Base-by-base conservation (phyloP, 345 rosid genomes). In the Carallia pectinifolia region DNA sequence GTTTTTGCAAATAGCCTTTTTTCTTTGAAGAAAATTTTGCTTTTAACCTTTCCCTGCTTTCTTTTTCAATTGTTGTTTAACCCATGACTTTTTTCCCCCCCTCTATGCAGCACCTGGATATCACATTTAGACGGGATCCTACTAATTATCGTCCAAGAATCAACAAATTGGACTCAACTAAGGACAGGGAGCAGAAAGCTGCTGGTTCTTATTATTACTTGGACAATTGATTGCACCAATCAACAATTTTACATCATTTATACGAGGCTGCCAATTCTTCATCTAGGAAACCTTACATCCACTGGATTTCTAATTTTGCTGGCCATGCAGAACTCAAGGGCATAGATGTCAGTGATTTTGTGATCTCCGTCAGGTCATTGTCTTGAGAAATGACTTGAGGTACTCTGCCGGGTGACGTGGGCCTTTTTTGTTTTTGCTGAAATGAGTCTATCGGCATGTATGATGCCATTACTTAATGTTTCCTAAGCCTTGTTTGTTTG, bases 201-300 rank as follows among this genome's bases (percentile, higher is more conserved):
- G 97, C 98, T 27, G 98, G 97, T 61, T 92, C 97, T 50, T 96
- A 90, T 68, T 96, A 90, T 75, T 89, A 90, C 76, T 77, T 96
- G 75, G 99, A 96, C 60, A 96, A 96, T 68, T 92, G 70, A 72
- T 56, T 30, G n/a, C 29, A 50, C 13, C 30, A 10, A 2, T 48
- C 34, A 55, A n/a, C 66, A 52, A 70, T 15, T 62, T 40, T 38
- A 39, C 40, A 4, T 56, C 12, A 48, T 62, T 65, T 17, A 5
- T 59, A 44, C 19, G 0, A 16, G 8, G 34, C 38, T 31, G 52
- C 58, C 23, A 33, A 61, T 23, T 34, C 31, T 27, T 36, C 23
- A 0, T 18, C 55, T 52, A 23, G 34, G 23, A 61, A 1, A 4
- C 6, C 61, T 15, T 29, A 34, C 30, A 59, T 36, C 12, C 31